Conservation (phyloP, 1,284 basidiomycete species). For the Chondrostereum purpureum region DNA sequence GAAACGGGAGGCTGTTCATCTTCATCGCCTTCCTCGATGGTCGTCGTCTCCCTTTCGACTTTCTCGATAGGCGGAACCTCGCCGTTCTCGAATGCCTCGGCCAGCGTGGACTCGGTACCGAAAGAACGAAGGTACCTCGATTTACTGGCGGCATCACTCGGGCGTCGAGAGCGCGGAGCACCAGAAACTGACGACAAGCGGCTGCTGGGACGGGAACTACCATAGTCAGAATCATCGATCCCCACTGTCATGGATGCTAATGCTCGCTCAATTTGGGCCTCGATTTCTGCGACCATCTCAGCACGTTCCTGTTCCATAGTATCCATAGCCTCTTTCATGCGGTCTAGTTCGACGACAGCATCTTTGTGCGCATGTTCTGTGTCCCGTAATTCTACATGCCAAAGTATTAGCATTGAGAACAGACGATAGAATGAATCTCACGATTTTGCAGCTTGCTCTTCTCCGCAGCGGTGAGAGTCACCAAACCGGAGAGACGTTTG, state of each 20-base stretch:
- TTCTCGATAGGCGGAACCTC: slow-evolving; percentile 30
- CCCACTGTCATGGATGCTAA: slow-evolving; percentile 78
- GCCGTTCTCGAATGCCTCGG: slow-evolving; percentile 52
- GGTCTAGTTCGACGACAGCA: slow-evolving; percentile 60
- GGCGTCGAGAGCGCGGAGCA: slow-evolving; percentile 41
- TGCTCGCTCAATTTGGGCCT: slow-evolving; percentile 80
- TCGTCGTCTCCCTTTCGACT: slow-evolving; percentile 38
- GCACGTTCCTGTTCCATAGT: slow-evolving; percentile 78
- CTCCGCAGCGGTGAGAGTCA: slow-evolving; percentile 69
- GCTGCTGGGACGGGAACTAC: slow-evolving; percentile 32
- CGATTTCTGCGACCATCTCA: slow-evolving; percentile 82
- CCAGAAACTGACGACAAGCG: slow-evolving; percentile 39
- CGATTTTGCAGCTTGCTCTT: slow-evolving; percentile 69
- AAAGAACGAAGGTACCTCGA: slow-evolving; percentile 52
- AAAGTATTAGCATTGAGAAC: slow-evolving; percentile 2
- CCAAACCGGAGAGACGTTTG: slow-evolving; percentile 70
- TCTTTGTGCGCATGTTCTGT: slow-evolving; percentile 71
- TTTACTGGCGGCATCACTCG: slow-evolving; percentile 51
- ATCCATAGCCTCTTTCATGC: slow-evolving; percentile 74
- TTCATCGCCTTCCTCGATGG: slow-evolving; percentile 47
- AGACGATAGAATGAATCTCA: slow-evolving; percentile 31
- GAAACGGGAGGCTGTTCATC: slow-evolving; percentile 38
- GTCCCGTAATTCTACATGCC: slow-evolving; percentile 49
- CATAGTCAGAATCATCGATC: slow-evolving; percentile 67
- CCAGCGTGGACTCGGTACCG: slow-evolving; percentile 68